Conservation (phyloP, 2,329 filamentous ascomycete species). For the Rachicladosporium sp. region DNA sequence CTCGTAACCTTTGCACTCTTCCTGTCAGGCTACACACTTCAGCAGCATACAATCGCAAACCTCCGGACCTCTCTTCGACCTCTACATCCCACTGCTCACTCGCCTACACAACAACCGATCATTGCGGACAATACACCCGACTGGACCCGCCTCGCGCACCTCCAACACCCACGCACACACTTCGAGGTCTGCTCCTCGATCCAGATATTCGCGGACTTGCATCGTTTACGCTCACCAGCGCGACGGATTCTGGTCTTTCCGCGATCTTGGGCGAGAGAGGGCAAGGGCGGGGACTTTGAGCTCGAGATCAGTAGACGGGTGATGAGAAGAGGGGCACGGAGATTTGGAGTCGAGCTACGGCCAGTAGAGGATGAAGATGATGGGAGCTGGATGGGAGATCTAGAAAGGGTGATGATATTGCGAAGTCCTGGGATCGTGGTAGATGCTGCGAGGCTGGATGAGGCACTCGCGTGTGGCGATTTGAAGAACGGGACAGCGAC, state of each 20-base stretch:
- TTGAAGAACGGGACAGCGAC: constrained; percentile 16
- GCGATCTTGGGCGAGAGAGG: constrained; percentile 23
- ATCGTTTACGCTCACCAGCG: constrained; percentile 33
- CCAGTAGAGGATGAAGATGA: constrained; percentile 29
- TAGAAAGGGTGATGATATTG: constrained; percentile 34
- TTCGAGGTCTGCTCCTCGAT: constrained; percentile 37
- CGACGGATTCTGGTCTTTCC: constrained; percentile 35
- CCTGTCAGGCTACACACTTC: constrained; percentile 73
- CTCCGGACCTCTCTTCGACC: constrained; percentile 21
- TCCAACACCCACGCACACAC: constrained; percentile 34
- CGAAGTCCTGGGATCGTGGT: constrained; percentile 34
- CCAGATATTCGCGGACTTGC: constrained; percentile 37
- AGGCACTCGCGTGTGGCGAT: constrained; percentile 21
- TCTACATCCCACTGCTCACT: neutral
- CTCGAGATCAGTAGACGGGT: constrained; percentile 32
- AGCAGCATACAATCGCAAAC: constrained; percentile 51
- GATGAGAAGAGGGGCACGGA: constrained; percentile 32
- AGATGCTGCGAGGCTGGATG: constrained; percentile 35
- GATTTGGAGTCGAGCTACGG: constrained; percentile 33
- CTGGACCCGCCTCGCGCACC: constrained; percentile 35
- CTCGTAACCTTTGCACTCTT: constrained; percentile 74
- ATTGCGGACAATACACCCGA: constrained; percentile 11
- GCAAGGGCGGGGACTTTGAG: constrained; percentile 28
- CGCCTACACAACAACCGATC: no score
- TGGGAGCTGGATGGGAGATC: constrained; percentile 27